These are phyloP conservation scores for Taphrina betulina DNA, from an alignment of 1,139 yeast genomes.

Conservation along the genomic window DNA sequence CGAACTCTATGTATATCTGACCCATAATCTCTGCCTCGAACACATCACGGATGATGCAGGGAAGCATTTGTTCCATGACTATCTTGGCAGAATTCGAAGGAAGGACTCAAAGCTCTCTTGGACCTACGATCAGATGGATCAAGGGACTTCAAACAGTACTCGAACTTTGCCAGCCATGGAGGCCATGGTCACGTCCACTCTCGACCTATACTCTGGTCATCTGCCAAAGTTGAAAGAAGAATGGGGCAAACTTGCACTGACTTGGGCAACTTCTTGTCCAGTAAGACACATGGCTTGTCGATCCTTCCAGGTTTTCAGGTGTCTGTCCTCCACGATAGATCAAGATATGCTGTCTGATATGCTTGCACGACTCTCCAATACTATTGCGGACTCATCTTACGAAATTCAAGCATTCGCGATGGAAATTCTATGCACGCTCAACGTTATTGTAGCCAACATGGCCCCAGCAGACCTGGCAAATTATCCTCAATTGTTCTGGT, in stretches of 20 bases:
- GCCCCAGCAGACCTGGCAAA: conserved; percentile 75
- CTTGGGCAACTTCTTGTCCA: conserved; percentile 97
- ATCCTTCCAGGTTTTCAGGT: conserved; percentile 87
- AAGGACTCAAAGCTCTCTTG: conserved; percentile 57
- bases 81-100: conserved; percentile 52
- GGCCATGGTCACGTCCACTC: conserved; percentile 61
- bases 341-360: conserved; percentile 88
- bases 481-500: conserved; percentile 95
- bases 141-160: conserved; percentile 52
- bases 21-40: conserved; percentile 53
- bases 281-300: conserved; percentile 96
- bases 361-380: conserved; percentile 88
- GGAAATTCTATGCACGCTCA: conserved; percentile 94
- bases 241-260: conserved; percentile 81
- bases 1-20: conserved; percentile 67
- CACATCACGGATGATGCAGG: conserved; percentile 50
- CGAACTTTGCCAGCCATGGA: conserved; percentile 89
- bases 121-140: conserved; percentile 79
- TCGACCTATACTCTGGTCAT: conserved; percentile 54
- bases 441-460: conserved; percentile 84
- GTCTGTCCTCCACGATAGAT: conserved; percentile 73
- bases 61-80: conserved; percentile 55
- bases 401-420: conserved; percentile 96
- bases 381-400: conserved; percentile 80
- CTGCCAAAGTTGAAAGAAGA: conserved; percentile 63